Percentiles rank a stretch among this genome's conserved stretches.
These are phyloP conservation scores for Penicillium vulpinum DNA, from an alignment of 2,329 filamentous ascomycete species.

Conservation along the genomic window DNA sequence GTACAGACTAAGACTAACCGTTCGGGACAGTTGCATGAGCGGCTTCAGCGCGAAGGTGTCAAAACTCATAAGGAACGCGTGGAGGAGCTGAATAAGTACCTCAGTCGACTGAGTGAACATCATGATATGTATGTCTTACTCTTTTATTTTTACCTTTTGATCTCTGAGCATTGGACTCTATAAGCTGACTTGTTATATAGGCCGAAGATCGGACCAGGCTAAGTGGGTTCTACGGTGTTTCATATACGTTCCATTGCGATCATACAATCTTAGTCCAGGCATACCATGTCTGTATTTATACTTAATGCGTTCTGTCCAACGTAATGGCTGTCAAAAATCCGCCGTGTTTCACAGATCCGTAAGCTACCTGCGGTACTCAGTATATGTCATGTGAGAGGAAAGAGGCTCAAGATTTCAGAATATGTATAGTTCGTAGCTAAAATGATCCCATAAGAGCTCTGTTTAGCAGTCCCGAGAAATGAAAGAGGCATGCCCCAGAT, in stretches of 20 bases:
- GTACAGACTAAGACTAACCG: slow-evolving; percentile 5
- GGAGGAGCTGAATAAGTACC: slow-evolving; percentile 90
- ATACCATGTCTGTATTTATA: slow-evolving; percentile 2
- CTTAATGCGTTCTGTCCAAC: not conserved
- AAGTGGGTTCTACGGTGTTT: slow-evolving; percentile 14
- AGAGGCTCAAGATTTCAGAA: not conserved
- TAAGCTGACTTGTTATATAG: slow-evolving; percentile 25
- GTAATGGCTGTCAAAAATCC: not conserved
- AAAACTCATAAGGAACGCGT: slow-evolving; percentile 98
- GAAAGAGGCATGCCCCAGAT: slow-evolving; percentile 4
- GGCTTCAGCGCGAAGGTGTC: slow-evolving; percentile 77
- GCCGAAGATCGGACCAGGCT: slow-evolving; percentile 46
- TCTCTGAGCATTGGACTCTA: not conserved
- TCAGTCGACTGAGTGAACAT: slow-evolving; percentile 90
- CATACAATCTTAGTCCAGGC: not conserved
- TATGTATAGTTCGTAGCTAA: slow-evolving; percentile 5
- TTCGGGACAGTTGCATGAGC: slow-evolving; percentile 68
- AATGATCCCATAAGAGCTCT: slow-evolving; percentile 20
- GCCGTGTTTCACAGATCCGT: not conserved
- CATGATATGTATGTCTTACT: slow-evolving; percentile 75
- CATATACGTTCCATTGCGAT: not conserved
- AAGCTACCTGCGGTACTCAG: not conserved
- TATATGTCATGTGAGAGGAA: no score
- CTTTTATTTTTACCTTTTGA: not conserved
- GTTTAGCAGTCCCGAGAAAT: slow-evolving; percentile 20